phyloP scores from a whole-genome alignment of 768 basidiomycete species.

The Kwoniella pini region DNA sequence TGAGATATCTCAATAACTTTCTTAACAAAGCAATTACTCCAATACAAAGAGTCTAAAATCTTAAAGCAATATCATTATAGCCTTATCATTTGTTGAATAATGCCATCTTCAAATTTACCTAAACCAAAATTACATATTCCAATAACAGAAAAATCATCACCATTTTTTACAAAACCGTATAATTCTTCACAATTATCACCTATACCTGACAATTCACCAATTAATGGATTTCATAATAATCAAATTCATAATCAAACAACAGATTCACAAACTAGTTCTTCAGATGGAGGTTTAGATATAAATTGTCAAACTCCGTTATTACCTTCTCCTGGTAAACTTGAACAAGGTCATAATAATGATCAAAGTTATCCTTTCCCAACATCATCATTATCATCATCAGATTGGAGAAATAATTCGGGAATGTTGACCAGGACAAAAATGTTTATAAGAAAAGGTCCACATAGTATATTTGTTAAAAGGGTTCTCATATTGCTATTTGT shows the following conservation, averaged over 20 bases:
- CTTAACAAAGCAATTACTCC: too few species aligned
- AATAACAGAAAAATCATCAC: slow-evolving; percentile 18
- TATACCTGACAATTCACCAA: slow-evolving; percentile 10
- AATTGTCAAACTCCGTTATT: slow-evolving; percentile 27
- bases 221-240: not conserved
- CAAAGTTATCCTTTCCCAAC: slow-evolving; percentile 31
- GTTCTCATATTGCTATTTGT: slow-evolving; percentile 1
- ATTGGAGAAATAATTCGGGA: not conserved
- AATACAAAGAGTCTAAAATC: too few species aligned
- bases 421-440: not conserved
- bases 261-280: not conserved
- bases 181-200: slow-evolving; percentile 20
- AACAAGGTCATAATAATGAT: slow-evolving; percentile 16
- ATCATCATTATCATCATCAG: too few species aligned
- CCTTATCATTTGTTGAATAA: not conserved
- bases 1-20: too few species aligned
- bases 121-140: slow-evolving; percentile 25
- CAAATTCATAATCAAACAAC: not conserved
- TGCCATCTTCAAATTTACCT: slow-evolving; percentile 18
- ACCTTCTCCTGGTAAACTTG: slow-evolving; percentile 26
- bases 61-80: not conserved
- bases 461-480: slow-evolving; percentile 2
- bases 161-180: slow-evolving; percentile 21
- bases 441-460: slow-evolving; percentile 4
- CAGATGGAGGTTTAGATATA: not conserved